Evolutionary conservation across 1,139 yeast species (phyloP).

Genomic region (Scheffersomyces quercinus): DNA sequence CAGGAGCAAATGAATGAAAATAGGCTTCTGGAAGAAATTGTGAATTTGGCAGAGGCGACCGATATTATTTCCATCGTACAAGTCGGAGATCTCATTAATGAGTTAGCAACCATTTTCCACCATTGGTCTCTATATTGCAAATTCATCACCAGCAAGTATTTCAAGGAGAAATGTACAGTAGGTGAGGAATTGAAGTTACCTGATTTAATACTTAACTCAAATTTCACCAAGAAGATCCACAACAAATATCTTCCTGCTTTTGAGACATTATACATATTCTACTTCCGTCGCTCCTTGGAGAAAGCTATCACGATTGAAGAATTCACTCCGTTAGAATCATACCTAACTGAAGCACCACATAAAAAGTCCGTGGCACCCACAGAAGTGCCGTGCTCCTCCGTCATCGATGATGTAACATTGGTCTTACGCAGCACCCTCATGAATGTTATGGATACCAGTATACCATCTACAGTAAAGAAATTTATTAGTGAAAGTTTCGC

Average conservation of each 20-base stretch:
- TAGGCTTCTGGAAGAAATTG: constrained; percentile 2
- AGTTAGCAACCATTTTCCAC: constrained; percentile 73
- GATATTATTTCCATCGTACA: constrained; percentile 48
- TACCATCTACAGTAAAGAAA: constrained; percentile 51
- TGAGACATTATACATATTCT: constrained; percentile 63
- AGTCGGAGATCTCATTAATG: constrained; percentile 61
- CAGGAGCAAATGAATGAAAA: constrained; percentile 14
- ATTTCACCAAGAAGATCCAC: constrained; percentile 60
- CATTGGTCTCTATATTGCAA: constrained; percentile 85
- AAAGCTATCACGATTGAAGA: constrained; percentile 82
- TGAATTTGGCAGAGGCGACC: constrained; percentile 16
- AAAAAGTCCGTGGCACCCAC: constrained; percentile 35
- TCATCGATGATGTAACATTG: constrained; percentile 81
- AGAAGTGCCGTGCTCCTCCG: constrained; percentile 73
- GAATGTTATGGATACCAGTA: constrained; percentile 63
- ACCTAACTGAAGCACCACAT: constrained; percentile 16
- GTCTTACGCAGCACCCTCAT: constrained; percentile 66
- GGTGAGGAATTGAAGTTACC: constrained; percentile 41
- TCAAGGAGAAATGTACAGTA: constrained; percentile 8
- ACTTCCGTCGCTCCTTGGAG: constrained; percentile 76
- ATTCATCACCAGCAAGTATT: constrained; percentile 64
- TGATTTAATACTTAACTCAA: constrained; percentile 56
- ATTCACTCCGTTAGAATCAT: constrained; percentile 51
- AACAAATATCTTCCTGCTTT: constrained; percentile 58
- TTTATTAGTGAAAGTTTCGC: constrained; percentile 40